Conservation (phyloP, 1,139 yeast genomes). For the Blastobotrys serpentis region DNA sequence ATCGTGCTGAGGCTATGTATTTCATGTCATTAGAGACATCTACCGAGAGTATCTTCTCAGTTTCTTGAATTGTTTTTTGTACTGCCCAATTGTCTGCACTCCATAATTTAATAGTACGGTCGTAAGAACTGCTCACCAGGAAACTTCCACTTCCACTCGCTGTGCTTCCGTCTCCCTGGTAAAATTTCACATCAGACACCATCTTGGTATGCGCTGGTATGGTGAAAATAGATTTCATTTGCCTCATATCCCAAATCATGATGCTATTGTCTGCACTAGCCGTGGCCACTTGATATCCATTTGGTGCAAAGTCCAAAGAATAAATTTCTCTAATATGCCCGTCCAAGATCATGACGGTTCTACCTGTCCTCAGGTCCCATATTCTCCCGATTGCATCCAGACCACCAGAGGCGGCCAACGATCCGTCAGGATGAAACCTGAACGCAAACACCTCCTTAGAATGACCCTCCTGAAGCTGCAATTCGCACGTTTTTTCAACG, state of each 20-base stretch:
- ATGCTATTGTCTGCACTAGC: constrained; percentile 83
- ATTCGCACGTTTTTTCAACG: constrained; percentile 45
- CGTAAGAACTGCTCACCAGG: constrained; percentile 67
- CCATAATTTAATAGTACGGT: constrained; percentile 53
- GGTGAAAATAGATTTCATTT: constrained; percentile 45
- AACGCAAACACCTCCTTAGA: constrained; percentile 67
- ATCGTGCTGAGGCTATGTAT: constrained; percentile 64
- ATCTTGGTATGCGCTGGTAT: constrained; percentile 78
- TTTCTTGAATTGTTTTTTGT: constrained; percentile 54
- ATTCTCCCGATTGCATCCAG: constrained; percentile 69
- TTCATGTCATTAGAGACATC: constrained; percentile 51
- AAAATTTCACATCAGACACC: constrained; percentile 65
- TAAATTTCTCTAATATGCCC: constrained; percentile 76
- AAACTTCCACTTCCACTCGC: constrained; percentile 45
- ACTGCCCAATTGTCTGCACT: constrained; percentile 73
- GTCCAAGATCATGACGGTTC: constrained; percentile 54
- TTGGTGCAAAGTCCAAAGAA: constrained; percentile 69
- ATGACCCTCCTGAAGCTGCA: constrained; percentile 81
- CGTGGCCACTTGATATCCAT: constrained; percentile 74
- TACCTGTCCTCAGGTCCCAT: constrained; percentile 89
- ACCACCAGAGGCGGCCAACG: constrained; percentile 75
- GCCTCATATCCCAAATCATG: constrained; percentile 84
- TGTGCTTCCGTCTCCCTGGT: constrained; percentile 35
- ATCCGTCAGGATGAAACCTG: constrained; percentile 74
- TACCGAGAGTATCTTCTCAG: constrained; percentile 71